Base-by-base conservation (phyloP, 163 green algal genomes). In the Scenedesmus sp. region DNA sequence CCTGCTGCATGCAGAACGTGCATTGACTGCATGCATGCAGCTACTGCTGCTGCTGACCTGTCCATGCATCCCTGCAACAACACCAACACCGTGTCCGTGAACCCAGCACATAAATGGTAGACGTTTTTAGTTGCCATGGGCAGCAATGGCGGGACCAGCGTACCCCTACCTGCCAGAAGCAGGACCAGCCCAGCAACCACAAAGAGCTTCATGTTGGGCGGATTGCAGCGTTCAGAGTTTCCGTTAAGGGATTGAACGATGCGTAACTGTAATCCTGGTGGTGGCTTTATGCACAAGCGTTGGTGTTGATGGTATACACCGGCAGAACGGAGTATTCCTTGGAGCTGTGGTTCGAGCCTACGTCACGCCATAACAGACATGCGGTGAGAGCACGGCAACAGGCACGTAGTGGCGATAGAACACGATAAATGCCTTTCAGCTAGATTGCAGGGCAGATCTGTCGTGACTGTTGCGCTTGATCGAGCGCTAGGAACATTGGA, bases 141-240 rank as follows among this genome's bases (percentile, higher is more conserved):
- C 70, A 2, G 1, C 23, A 2, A 34, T 6, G 18, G 66, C 66
- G 46, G 23, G 23, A 23, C 23, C 10, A 52, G 5, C 46, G 4
- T 52, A 5, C 5, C 52, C 23, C 15, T 77, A 88, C 83, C 83
- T 88, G 83, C 83, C 57, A 88, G n/a, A 0, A 88, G 67, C 23
- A 88, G 57, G 4, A 88, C 57, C 59, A 88, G n/a, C 67, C n/a
- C 83, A 16, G 70, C 70, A 79, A 79, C 70, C 4, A 79, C 70
- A 52, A 79, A 79, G 0, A 46, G 70, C 70, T 54, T 79, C 70
- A 79, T 79, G 13, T 46, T 79, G 66, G 26, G 6, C 59, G 66
- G 18, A 3, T 34, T 34, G 66, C 16, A 4, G 59, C 59, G 59
- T 64, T 64, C 59, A 64, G 9, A 64, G 9, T 10, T 64, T 64